Percentiles rank a stretch among this genome's conserved stretches.
Conservation (phyloP, 306 rosid species). For the Cucurbita pepo region DNA sequence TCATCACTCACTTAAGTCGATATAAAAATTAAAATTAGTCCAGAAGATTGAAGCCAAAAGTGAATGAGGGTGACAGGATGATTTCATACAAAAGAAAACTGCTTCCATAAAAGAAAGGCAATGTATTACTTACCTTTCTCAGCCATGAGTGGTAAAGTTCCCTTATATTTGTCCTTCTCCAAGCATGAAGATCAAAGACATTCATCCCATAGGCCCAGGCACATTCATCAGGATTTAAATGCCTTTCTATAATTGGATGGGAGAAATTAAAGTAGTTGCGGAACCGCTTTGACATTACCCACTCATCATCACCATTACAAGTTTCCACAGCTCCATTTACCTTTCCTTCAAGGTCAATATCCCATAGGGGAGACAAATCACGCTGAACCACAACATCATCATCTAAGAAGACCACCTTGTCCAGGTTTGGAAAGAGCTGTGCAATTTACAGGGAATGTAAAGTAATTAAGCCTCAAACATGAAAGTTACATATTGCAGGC, state of each 20-base stretch:
- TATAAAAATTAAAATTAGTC: not conserved
- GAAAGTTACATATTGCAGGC: not conserved
- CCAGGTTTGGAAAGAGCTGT: constrained; percentile 89
- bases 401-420: constrained; percentile 87
- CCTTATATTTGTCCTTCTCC: constrained; percentile 71
- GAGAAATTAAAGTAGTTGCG: constrained; percentile 93
- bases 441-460: constrained; percentile 16
- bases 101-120: not conserved
- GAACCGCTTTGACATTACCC: constrained; percentile 95
- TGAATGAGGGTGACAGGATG: not conserved
- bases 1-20: not conserved
- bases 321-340: constrained; percentile 98
- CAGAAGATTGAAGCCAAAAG: not conserved
- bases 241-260: constrained; percentile 51
- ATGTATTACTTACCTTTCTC: constrained; percentile 46
- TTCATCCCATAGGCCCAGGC: constrained; percentile 99
- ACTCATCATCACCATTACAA: constrained; percentile 84
- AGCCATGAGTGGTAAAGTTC: constrained; percentile 88
- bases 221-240: constrained; percentile 87
- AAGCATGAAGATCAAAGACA: constrained; percentile 64
- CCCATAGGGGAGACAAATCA: constrained; percentile 87
- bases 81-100: not conserved
- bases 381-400: constrained; percentile 89
- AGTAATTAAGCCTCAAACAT: not conserved
- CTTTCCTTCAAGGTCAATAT: constrained; percentile 74